A percentile compares a stretch with the other conserved stretches of the same genome.
Evolutionary conservation across 2,329 filamentous ascomycete genomes (phyloP).

Genomic region (Arachnomyces sp.): DNA sequence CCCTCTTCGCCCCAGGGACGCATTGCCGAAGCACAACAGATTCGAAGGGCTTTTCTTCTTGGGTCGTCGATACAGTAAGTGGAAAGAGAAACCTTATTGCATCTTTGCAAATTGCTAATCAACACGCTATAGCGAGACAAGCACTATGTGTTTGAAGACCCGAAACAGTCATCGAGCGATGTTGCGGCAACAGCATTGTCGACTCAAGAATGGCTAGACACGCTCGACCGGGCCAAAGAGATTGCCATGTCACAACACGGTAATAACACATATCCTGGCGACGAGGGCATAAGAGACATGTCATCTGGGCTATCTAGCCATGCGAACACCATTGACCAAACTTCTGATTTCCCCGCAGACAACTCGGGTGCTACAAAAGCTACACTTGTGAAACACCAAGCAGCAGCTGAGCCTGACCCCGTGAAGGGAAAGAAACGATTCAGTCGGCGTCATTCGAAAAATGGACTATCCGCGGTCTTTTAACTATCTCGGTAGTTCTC

Average conservation of each 20-base stretch:
- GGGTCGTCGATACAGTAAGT: constrained; percentile 90
- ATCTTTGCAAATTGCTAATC: constrained; percentile 8
- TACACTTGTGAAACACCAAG: constrained; percentile 35
- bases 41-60: constrained; percentile 77
- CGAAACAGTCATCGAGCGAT: constrained; percentile 62
- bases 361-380: constrained; percentile 37
- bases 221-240: constrained; percentile 77
- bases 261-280: constrained; percentile 57
- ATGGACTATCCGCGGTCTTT: constrained; percentile 84
- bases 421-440: constrained; percentile 60
- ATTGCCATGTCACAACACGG: constrained; percentile 68
- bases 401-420: constrained; percentile 44
- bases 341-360: constrained; percentile 32
- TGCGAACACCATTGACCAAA: constrained; percentile 37
- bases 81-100: constrained; percentile 8
- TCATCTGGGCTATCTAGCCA: constrained; percentile 65
- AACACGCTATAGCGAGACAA: constrained; percentile 61
- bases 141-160: constrained; percentile 88
- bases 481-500: constrained; percentile 32
- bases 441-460: constrained; percentile 89
- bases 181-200: constrained; percentile 59
- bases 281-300: constrained; percentile 61
- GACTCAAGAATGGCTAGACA: constrained; percentile 88
- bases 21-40: constrained; percentile 74
- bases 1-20: constrained; percentile 67